Evolutionary conservation across 164 flowering plant genomes (phyloP).

Genomic region (Dillenia suffruticosa): DNA sequence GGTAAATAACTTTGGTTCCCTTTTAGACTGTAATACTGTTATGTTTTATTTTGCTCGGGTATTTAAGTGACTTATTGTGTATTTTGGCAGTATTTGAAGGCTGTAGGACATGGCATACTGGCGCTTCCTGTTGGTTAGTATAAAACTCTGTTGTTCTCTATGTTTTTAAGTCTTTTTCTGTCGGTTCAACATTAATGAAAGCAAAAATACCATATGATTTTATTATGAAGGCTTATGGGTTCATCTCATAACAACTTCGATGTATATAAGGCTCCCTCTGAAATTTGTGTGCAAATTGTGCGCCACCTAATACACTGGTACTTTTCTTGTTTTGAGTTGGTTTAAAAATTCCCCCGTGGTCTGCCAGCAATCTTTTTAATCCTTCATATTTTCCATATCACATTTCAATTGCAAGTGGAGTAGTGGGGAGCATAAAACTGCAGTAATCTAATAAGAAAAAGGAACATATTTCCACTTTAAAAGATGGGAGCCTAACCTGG

Average conservation of each 20-base stretch:
- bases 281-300: background rate
- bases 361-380: too few species aligned
- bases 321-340: too few species aligned
- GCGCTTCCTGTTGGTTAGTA: slow-evolving; percentile 61
- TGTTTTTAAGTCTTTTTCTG: too few species aligned
- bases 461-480: too few species aligned
- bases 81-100: slow-evolving; percentile 48
- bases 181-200: background rate
- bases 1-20: slow-evolving; percentile 24
- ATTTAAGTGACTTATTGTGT: slow-evolving; percentile 3
- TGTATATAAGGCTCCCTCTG: background rate
- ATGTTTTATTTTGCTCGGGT: background rate
- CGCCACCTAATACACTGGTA: too few species aligned
- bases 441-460: too few species aligned
- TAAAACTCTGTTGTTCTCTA: background rate
- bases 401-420: too few species aligned
- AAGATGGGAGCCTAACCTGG: too few species aligned
- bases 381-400: too few species aligned
- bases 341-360: too few species aligned
- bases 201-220: background rate
- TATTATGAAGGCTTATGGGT: background rate
- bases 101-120: slow-evolving; percentile 50
- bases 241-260: background rate
- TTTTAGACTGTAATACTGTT: background rate
- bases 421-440: too few species aligned